phyloP scores from a whole-genome alignment of 352 stramenopile genomes.

The Pythium apleroticum region DNA sequence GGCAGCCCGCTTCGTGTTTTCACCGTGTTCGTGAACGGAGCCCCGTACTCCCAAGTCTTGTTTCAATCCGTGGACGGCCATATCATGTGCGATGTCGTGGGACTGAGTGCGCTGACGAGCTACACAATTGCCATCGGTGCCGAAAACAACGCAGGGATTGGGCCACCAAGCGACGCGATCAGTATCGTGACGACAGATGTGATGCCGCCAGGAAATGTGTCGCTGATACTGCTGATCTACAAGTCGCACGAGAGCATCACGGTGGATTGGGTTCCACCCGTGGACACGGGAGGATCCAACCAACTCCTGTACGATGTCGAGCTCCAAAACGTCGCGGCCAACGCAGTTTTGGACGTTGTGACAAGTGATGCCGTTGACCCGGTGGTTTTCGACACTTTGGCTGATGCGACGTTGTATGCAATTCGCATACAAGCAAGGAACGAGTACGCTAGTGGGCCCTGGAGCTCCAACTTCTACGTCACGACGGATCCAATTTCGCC shows the following conservation, averaged over 20 bases:
- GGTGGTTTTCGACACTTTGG: conserved; percentile 23
- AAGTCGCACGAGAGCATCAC: conserved; percentile 31
- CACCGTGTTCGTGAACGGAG: conserved; percentile 33
- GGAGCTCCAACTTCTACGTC: conserved; percentile 33
- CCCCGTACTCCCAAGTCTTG: not conserved
- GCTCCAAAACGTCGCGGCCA: conserved; percentile 8
- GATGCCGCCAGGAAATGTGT: conserved; percentile 29
- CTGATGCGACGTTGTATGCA: conserved; percentile 30
- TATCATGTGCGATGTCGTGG: conserved; percentile 37
- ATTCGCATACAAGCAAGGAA: conserved; percentile 40
- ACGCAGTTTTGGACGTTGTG: not conserved
- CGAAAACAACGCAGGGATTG: conserved; percentile 33
- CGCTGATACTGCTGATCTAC: conserved; percentile 8
- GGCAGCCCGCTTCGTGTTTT: conserved; percentile 34
- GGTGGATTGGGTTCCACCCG: conserved; percentile 34
- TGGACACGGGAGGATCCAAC: conserved; percentile 37
- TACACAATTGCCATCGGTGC: conserved; percentile 38
- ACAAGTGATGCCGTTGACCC: not conserved
- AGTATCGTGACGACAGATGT: conserved; percentile 27
- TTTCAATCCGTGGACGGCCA: not conserved
- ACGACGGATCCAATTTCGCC: conserved; percentile 48
- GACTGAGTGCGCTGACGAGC: conserved; percentile 26
- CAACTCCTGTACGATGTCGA: conserved; percentile 33
- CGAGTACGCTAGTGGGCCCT: conserved; percentile 19
- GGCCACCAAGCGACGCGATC: conserved; percentile 29